Conservation (phyloP, 2,329 filamentous ascomycete genomes). For the Parastagonospora nodorum region DNA sequence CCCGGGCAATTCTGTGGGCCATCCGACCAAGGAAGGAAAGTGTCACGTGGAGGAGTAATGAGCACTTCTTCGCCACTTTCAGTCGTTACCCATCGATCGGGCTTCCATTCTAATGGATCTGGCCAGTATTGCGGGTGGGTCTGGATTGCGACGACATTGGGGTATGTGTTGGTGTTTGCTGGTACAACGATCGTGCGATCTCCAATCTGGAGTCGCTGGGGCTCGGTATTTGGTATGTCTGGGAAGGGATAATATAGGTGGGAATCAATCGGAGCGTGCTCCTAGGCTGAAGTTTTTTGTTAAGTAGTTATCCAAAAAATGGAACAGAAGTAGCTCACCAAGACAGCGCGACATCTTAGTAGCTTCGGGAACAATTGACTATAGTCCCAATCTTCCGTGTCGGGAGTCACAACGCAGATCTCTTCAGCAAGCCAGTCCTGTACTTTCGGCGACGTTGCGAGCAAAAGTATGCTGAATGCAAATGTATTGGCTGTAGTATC, state of each 20-base stretch:
- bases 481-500: conserved; percentile 57
- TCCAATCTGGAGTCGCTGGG: not conserved
- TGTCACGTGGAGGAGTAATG: not conserved
- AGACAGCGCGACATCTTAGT: conserved; percentile 47
- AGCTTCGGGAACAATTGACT: conserved; percentile 48
- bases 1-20: no score
- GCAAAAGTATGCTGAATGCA: conserved; percentile 49
- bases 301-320: not conserved
- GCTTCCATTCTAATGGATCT: conserved; percentile 28
- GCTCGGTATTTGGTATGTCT: conserved; percentile 29
- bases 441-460: conserved; percentile 52
- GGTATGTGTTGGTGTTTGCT: conserved; percentile 1
- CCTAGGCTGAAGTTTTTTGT: conserved; percentile 41
- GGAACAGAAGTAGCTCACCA: conserved; percentile 9
- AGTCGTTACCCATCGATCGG: conserved; percentile 30
- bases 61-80: not conserved
- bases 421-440: conserved; percentile 56
- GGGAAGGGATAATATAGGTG: conserved; percentile 36
- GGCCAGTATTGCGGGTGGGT: conserved; percentile 37
- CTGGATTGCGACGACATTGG: conserved; percentile 28
- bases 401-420: conserved; percentile 19
- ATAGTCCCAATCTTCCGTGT: conserved; percentile 37
- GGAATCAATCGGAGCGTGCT: conserved; percentile 51
- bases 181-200: conserved; percentile 7
- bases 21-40: no score